Conservation (phyloP, 176 grass and related monocot species). For the Typha latifolia region DNA sequence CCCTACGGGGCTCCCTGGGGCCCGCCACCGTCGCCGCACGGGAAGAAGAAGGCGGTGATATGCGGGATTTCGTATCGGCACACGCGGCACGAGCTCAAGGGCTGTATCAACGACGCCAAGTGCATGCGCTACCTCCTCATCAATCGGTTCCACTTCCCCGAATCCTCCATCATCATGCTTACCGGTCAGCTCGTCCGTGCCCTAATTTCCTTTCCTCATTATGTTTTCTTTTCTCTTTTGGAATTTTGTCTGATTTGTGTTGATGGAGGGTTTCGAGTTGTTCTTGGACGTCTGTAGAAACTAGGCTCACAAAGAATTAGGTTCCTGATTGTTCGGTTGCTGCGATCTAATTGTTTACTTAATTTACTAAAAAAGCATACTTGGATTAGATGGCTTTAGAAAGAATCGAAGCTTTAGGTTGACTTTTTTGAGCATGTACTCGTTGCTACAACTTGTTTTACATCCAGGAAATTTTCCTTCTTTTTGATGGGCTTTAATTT, state of each 20-base stretch:
- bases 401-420: no score
- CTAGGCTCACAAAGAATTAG: no score
- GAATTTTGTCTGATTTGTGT: background rate
- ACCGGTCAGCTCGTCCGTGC: slow-evolving; percentile 31
- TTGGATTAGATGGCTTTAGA: no score
- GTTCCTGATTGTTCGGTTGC: no score
- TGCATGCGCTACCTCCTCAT: slow-evolving; percentile 90
- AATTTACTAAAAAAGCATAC: no score
- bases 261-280: background rate
- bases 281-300: no score
- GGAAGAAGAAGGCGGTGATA: slow-evolving; percentile 85
- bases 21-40: slow-evolving; percentile 44
- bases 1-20: slow-evolving; percentile 28
- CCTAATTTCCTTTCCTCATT: background rate
- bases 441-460: no score
- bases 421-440: no score
- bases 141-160: slow-evolving; percentile 83
- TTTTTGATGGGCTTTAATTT: background rate
- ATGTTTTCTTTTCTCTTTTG: background rate
- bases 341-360: no score
- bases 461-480: background rate
- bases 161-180: slow-evolving; percentile 93
- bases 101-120: slow-evolving; percentile 96
- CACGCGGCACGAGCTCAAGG: slow-evolving; percentile 94
- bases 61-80: slow-evolving; percentile 84